These are phyloP conservation scores for Carex arenaria DNA, from an alignment of 202 grass and related monocot genomes.

Conservation along the genomic window DNA sequence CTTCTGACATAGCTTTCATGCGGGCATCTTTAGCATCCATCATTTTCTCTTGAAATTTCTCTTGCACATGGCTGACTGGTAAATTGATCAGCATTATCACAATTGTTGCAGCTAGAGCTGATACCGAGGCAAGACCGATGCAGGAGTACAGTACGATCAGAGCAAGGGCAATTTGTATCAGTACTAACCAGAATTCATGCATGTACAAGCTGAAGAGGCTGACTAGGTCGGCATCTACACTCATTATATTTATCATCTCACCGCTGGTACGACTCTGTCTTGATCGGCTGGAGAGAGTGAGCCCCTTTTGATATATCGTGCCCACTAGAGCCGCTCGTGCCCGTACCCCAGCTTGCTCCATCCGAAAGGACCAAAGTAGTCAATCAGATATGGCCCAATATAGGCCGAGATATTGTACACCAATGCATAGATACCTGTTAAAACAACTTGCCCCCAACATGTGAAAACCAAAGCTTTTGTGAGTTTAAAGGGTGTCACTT, in stretches of 20 bases:
- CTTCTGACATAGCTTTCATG: slow-evolving; percentile 80
- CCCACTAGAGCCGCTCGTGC: slow-evolving; percentile 46
- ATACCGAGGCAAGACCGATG: slow-evolving; percentile 47
- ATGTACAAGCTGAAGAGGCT: slow-evolving; percentile 65
- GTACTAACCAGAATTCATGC: slow-evolving; percentile 74
- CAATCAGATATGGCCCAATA: slow-evolving; percentile 85
- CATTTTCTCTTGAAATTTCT: slow-evolving; percentile 66
- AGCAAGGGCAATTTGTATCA: slow-evolving; percentile 59
- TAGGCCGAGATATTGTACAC: slow-evolving; percentile 64
- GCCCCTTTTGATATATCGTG: slow-evolving; percentile 69
- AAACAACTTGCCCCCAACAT: slow-evolving; percentile 50
- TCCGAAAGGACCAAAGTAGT: slow-evolving; percentile 80
- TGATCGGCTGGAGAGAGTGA: slow-evolving; percentile 56
- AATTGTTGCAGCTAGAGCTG: slow-evolving; percentile 51
- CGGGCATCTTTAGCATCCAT: slow-evolving; percentile 80
- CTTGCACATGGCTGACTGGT: slow-evolving; percentile 54
- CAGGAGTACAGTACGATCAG: slow-evolving; percentile 66
- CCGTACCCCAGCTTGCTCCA: slow-evolving; percentile 59
- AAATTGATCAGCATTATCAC: slow-evolving; percentile 69
- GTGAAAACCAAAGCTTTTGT: slow-evolving; percentile 60
- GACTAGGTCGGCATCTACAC: slow-evolving; percentile 55
- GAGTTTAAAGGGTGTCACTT: slow-evolving; percentile 60
- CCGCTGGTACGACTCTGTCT: slow-evolving; percentile 70
- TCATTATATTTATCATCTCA: slow-evolving; percentile 88
- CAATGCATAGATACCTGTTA: slow-evolving; percentile 66